These are phyloP conservation scores for Wolfiporia cocos DNA, from an alignment of 1,284 basidiomycete genomes.

Conservation along the genomic window DNA sequence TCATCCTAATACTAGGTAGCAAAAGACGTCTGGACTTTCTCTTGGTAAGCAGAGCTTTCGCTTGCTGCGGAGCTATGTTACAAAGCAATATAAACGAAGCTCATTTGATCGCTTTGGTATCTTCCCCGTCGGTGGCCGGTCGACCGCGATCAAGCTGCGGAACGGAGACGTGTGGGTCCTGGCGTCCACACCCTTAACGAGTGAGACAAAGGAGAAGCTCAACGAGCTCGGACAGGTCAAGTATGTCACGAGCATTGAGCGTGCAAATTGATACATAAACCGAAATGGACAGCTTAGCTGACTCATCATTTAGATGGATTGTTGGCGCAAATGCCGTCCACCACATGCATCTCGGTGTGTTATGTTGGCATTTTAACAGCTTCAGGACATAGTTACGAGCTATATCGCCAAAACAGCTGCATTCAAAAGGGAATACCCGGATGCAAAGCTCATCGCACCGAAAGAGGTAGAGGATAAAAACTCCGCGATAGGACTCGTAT, in stretches of 20 bases:
- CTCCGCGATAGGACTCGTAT: conserved; percentile 31
- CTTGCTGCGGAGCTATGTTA: neutral
- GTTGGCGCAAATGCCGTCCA: conserved; percentile 61
- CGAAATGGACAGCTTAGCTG: neutral
- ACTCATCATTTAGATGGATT: conserved; percentile 47
- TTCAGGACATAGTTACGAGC: no score
- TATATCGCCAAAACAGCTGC: conserved; percentile 41
- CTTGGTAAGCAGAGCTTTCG: conserved; percentile 34
- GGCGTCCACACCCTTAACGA: conserved; percentile 77
- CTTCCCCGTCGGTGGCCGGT: conserved; percentile 74
- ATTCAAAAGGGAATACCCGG: conserved; percentile 71
- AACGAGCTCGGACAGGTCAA: conserved; percentile 75
- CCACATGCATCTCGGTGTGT: conserved; percentile 53
- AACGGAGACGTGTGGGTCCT: conserved; percentile 79
- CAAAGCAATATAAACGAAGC: conserved; percentile 25
- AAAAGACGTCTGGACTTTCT: conserved; percentile 69
- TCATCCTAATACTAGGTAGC: no score
- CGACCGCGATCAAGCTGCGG: conserved; percentile 75
- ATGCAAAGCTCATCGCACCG: conserved; percentile 70
- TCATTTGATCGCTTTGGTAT: conserved; percentile 67
- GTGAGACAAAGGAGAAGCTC: conserved; percentile 67
- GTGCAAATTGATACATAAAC: no score
- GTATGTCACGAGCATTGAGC: no score
- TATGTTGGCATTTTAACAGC: neutral
- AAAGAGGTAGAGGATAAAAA: conserved; percentile 45